Evolutionary conservation across 345 rosid genomes (phyloP).

Genomic region (Linum tenue): DNA sequence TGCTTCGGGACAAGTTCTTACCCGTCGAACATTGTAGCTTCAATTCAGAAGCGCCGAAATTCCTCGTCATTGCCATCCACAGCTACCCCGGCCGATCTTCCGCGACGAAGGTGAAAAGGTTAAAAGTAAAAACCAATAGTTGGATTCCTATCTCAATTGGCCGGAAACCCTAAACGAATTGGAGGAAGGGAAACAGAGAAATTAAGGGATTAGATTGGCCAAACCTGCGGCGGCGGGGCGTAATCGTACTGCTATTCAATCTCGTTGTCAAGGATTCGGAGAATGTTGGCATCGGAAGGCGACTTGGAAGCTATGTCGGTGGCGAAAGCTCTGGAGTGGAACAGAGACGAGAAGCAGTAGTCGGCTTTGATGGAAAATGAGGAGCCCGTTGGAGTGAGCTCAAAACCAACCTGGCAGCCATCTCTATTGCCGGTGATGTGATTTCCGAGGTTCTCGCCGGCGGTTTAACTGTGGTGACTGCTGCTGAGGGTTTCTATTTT

Average conservation of each 20-base stretch:
- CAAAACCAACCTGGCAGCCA: not conserved
- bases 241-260: conserved; percentile 50
- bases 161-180: too few relatives aligned
- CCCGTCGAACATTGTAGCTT: conserved; percentile 49
- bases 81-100: too few relatives aligned
- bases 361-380: not conserved
- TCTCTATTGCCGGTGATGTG: too few relatives aligned
- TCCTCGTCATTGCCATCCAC: too few relatives aligned
- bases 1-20: conserved; percentile 28
- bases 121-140: too few relatives aligned
- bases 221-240: conserved; percentile 53
- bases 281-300: conserved; percentile 48
- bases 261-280: conserved; percentile 51
- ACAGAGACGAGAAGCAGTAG: not conserved
- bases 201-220: not conserved
- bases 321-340: conserved; percentile 19
- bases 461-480: too few relatives aligned
- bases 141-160: too few relatives aligned
- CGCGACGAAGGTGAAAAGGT: too few relatives aligned
- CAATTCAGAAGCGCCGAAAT: too few relatives aligned
- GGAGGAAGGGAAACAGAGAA: not conserved
- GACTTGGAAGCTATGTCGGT: conserved; percentile 22
- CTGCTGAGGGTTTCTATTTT: too few relatives aligned
- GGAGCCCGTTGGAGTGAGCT: not conserved
- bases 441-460: too few relatives aligned